phyloP scores from a whole-genome alignment of 441 rosid species.

The Populus tomentosa region DNA sequence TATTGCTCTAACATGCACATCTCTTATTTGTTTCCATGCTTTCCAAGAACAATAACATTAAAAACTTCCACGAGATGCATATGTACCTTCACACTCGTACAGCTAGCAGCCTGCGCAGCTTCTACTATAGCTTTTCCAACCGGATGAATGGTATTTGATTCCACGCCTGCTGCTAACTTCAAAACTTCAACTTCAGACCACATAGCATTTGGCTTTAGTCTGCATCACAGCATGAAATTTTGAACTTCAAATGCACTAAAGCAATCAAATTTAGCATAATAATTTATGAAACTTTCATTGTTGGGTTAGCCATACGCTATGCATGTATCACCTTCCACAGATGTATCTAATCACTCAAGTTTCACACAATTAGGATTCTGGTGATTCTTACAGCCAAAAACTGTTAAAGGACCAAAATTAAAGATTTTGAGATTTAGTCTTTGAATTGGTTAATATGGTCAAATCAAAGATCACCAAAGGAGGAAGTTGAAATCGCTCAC shows the following conservation, averaged over 20 bases:
- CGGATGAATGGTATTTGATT: constrained; percentile 88
- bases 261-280: not conserved
- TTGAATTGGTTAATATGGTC: not conserved
- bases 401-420: not conserved
- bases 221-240: constrained; percentile 31
- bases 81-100: constrained; percentile 53
- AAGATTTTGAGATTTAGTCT: not conserved
- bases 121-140: constrained; percentile 90
- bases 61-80: not conserved
- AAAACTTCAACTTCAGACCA: constrained; percentile 75
- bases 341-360: not conserved
- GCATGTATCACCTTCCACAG: not conserved
- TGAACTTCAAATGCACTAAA: constrained; percentile 11
- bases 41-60: constrained; percentile 4
- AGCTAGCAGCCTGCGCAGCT: constrained; percentile 60
- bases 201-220: constrained; percentile 32
- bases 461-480: not conserved
- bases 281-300: not conserved
- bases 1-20: not conserved
- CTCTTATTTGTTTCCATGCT: not conserved
- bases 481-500: not conserved
- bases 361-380: not conserved
- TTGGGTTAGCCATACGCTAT: not conserved
- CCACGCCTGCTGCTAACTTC: constrained; percentile 86
- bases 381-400: not conserved